Evolutionary conservation across 805 yeast species (phyloP).

Genomic region (Tetrapisispora fleetii): DNA sequence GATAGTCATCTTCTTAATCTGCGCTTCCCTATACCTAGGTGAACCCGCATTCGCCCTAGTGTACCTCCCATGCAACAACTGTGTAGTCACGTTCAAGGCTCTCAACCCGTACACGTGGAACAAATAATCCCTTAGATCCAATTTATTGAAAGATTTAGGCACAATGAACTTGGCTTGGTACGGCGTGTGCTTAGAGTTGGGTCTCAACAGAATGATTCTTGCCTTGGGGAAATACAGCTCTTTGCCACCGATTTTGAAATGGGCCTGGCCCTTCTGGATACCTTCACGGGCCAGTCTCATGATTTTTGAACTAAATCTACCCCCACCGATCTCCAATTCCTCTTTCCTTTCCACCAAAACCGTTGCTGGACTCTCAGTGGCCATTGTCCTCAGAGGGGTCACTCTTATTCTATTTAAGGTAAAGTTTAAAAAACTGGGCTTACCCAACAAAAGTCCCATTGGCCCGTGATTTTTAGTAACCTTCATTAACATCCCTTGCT

Average conservation of each 20-base stretch:
- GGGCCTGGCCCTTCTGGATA: constrained; percentile 57
- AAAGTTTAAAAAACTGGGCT: no score
- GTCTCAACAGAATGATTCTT: constrained; percentile 67
- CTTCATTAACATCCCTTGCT: no score
- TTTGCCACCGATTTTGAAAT: constrained; percentile 72
- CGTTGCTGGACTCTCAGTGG: no score
- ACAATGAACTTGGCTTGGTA: constrained; percentile 94
- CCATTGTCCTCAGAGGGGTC: no score
- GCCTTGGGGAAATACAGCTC: constrained; percentile 80
- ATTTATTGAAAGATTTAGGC: constrained; percentile 85
- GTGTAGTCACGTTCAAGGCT: constrained; percentile 81
- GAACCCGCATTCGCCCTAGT: constrained; percentile 46
- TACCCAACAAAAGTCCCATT: no score
- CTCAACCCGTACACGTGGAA: constrained; percentile 84
- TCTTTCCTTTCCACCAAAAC: no score
- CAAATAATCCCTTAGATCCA: constrained; percentile 89
- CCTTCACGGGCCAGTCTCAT: constrained; percentile 37
- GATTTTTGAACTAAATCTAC: constrained; percentile 18
- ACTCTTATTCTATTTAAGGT: no score
- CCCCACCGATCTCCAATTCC: no score
- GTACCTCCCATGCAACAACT: constrained; percentile 65
- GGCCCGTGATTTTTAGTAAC: no score
- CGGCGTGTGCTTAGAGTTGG: constrained; percentile 95
- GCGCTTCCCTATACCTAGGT: constrained; percentile 66
- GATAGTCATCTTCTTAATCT: constrained; percentile 90